phyloP scores from a whole-genome alignment of 768 basidiomycete genomes.

The Amanita pallidorosea region DNA sequence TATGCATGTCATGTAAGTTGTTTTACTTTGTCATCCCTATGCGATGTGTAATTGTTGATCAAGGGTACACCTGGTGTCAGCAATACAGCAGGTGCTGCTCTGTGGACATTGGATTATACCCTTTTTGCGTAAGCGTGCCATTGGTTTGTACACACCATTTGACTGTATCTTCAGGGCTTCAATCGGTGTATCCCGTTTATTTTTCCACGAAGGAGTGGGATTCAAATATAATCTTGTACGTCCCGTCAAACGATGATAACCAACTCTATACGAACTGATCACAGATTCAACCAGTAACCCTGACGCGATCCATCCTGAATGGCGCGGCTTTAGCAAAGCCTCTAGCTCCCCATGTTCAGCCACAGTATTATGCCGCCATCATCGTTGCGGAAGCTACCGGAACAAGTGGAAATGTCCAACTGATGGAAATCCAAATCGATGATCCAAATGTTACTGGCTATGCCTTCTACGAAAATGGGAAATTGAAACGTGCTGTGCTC shows the following conservation, averaged over 20 bases:
- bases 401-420: slow-evolving; percentile 24
- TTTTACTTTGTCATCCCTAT: not conserved
- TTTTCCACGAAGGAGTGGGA: slow-evolving; percentile 60
- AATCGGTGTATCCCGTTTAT: slow-evolving; percentile 41
- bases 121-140: slow-evolving; percentile 33
- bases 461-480: slow-evolving; percentile 41
- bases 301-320: slow-evolving; percentile 48
- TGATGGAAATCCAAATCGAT: slow-evolving; percentile 38
- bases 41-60: not conserved
- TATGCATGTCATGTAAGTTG: slow-evolving; percentile 30
- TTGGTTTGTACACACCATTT: not conserved
- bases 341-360: slow-evolving; percentile 49
- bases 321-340: slow-evolving; percentile 39
- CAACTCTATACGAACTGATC: not conserved
- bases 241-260: not conserved
- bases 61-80: slow-evolving; percentile 46
- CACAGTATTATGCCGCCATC: slow-evolving; percentile 56
- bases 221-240: slow-evolving; percentile 60
- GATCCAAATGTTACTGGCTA: slow-evolving; percentile 45
- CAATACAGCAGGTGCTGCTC: slow-evolving; percentile 58
- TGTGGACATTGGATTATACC: slow-evolving; percentile 60
- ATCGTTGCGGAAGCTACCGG: slow-evolving; percentile 51
- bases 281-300: slow-evolving; percentile 52
- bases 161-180: slow-evolving; percentile 21
- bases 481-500: slow-evolving; percentile 39